Evolutionary conservation across 2,329 filamentous ascomycete species (phyloP).

Genomic region (Microcyclospora pomicola): DNA sequence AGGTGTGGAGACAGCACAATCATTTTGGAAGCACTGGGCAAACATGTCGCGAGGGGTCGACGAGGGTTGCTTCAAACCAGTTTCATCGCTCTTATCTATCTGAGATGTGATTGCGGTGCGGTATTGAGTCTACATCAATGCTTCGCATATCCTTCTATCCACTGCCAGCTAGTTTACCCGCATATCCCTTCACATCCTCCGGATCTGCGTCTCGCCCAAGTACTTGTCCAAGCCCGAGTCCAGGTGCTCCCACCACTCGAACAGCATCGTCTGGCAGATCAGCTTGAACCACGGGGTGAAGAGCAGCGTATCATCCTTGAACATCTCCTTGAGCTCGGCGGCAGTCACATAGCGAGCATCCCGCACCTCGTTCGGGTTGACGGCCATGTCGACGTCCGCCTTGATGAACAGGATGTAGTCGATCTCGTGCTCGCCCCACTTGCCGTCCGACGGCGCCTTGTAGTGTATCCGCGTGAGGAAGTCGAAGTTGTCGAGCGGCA

Average conservation of each 20-base stretch:
- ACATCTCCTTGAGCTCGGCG: constrained; percentile 71
- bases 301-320: constrained; percentile 62
- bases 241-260: constrained; percentile 90
- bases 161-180: too few species aligned
- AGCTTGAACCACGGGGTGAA: constrained; percentile 99
- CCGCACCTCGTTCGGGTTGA: constrained; percentile 79
- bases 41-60: too few species aligned
- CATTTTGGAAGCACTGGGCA: too few species aligned
- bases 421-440: constrained; percentile 98
- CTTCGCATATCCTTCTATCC: too few species aligned
- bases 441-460: constrained; percentile 88
- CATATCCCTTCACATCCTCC: constrained; percentile 51
- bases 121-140: too few species aligned
- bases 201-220: constrained; percentile 71
- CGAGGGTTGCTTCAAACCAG: too few species aligned
- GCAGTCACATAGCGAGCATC: constrained; percentile 73
- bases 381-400: constrained; percentile 69
- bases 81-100: too few species aligned
- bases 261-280: constrained; percentile 94
- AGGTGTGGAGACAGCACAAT: too few species aligned
- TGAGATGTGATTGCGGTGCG: too few species aligned
- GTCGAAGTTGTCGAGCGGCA: constrained; percentile 79
- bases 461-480: constrained; percentile 98
- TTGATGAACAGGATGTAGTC: constrained; percentile 99
- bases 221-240: constrained; percentile 72